Conservation (phyloP, 257 asterid genomes). For the Eustoma russellianum region DNA sequence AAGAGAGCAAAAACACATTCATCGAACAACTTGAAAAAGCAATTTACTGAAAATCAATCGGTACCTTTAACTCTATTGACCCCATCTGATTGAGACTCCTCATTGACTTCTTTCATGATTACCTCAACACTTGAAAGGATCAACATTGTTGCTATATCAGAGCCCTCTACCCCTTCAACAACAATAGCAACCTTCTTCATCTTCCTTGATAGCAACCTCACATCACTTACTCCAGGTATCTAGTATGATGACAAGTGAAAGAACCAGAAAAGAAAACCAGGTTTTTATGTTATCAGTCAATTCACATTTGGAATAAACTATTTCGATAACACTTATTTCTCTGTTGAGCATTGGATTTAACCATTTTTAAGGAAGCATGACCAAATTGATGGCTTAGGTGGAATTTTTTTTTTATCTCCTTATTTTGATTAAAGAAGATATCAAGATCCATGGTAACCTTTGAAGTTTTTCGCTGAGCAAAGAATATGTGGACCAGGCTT, state of each 20-base stretch:
- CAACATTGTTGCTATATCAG: constrained; percentile 32
- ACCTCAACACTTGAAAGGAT: constrained; percentile 28
- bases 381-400: neutral
- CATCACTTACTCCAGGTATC: constrained; percentile 38
- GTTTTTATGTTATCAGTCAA: too few species aligned
- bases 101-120: constrained; percentile 32
- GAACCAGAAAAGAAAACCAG: neutral
- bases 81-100: constrained; percentile 16
- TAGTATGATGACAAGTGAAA: constrained; percentile 10
- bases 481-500: constrained; percentile 46
- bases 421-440: constrained; percentile 6
- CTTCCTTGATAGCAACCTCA: constrained; percentile 34
- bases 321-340: too few species aligned
- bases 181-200: constrained; percentile 40
- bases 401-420: neutral
- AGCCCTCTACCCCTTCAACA: constrained; percentile 44
- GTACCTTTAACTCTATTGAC: constrained; percentile 1
- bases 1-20: neutral
- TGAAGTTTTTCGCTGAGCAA: constrained; percentile 40
- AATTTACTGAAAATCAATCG: neutral
- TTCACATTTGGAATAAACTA: too few species aligned
- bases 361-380: neutral
- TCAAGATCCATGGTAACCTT: constrained; percentile 31
- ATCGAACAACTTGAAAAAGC: neutral
- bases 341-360: neutral